phyloP scores from a whole-genome alignment of 257 asterid species.

The Scutellaria galericulata region DNA sequence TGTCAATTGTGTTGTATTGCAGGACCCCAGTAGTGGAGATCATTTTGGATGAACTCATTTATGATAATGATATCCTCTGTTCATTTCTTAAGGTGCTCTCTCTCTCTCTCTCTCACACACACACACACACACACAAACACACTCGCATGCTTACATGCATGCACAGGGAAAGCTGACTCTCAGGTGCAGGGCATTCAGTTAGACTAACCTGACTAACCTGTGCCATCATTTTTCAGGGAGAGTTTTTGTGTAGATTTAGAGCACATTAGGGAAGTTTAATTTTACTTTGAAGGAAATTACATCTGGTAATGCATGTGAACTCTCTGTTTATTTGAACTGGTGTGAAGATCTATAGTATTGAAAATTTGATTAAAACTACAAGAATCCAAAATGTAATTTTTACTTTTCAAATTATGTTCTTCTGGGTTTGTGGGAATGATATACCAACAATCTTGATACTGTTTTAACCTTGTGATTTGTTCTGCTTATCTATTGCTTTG shows the following conservation, averaged over 20 bases:
- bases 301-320: background rate
- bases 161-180: conserved; percentile 5
- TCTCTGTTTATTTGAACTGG: background rate
- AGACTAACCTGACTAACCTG: conserved; percentile 22
- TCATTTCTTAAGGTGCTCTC: conserved; percentile 79
- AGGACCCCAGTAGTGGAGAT: conserved; percentile 81
- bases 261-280: background rate
- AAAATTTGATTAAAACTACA: background rate
- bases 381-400: background rate
- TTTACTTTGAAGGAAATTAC: background rate
- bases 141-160: background rate
- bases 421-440: conserved; percentile 1
- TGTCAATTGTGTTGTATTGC: conserved; percentile 43
- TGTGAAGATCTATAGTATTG: background rate
- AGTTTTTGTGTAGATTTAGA: background rate
- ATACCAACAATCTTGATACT: conserved; percentile 11
- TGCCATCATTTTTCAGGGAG: background rate
- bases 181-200: background rate
- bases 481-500: background rate
- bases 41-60: conserved; percentile 78
- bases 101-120: conserved; percentile 25
- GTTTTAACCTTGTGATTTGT: background rate
- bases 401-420: background rate
- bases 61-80: conserved; percentile 54
- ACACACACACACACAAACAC: background rate